Evolutionary conservation across 495 filamentous ascomycete genomes (phyloP).

Genomic region (Jackrogersella multiformis): DNA sequence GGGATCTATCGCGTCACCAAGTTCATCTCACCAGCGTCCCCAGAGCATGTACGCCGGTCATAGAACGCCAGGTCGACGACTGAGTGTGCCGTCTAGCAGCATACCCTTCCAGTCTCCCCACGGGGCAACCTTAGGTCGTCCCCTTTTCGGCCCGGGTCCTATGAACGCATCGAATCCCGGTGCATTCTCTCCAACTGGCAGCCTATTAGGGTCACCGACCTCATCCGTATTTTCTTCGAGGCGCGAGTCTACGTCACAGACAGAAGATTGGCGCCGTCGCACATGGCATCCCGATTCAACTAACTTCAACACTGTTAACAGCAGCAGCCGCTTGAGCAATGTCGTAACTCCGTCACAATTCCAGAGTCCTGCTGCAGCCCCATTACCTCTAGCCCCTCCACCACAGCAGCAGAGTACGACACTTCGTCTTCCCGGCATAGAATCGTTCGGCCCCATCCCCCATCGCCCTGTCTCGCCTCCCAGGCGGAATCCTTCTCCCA

Average conservation of each 20-base stretch:
- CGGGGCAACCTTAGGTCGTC: constrained; percentile 62
- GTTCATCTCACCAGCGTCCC: constrained; percentile 69
- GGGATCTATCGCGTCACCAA: constrained; percentile 73
- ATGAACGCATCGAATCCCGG: constrained; percentile 60
- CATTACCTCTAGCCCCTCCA: constrained; percentile 58
- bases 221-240: constrained; percentile 71
- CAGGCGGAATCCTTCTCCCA: constrained; percentile 70
- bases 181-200: constrained; percentile 65
- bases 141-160: constrained; percentile 66
- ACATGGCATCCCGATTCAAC: constrained; percentile 92
- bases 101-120: constrained; percentile 79
- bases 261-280: constrained; percentile 78
- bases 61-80: constrained; percentile 74
- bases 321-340: constrained; percentile 57
- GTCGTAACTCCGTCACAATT: constrained; percentile 68
- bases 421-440: constrained; percentile 83
- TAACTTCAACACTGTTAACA: constrained; percentile 48
- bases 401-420: constrained; percentile 47
- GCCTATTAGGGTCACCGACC: constrained; percentile 75
- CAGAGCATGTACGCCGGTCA: constrained; percentile 70
- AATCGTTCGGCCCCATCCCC: constrained; percentile 82
- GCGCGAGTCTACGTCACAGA: constrained; percentile 65
- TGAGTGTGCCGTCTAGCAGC: constrained; percentile 80
- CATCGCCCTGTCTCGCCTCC: constrained; percentile 67
- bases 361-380: constrained; percentile 62